phyloP scores from a whole-genome alignment of 2,329 filamentous ascomycete species.

The Hymenoscyphus infarciens region DNA sequence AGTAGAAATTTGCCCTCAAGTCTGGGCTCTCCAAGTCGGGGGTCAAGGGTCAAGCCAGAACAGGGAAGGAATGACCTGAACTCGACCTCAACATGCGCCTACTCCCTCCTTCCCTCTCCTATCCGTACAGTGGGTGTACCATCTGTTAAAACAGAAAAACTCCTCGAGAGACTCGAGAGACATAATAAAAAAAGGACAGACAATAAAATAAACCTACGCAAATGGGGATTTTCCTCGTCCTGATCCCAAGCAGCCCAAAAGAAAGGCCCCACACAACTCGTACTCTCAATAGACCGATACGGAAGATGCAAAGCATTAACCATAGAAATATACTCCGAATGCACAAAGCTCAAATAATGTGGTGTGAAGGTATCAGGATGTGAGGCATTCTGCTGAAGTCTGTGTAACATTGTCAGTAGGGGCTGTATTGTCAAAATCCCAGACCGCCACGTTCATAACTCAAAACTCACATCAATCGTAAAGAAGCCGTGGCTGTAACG shows the following conservation, averaged over 20 bases:
- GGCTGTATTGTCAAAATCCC: neutral
- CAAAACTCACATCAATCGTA: slow-evolving; percentile 25
- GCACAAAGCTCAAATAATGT: slow-evolving; percentile 50
- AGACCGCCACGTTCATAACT: neutral
- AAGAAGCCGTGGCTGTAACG: slow-evolving; percentile 3
- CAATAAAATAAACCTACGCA: slow-evolving; percentile 45
- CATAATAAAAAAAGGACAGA: neutral
- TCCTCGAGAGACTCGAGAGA: too few species aligned
- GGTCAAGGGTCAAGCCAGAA: too few species aligned
- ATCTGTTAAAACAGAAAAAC: too few species aligned
- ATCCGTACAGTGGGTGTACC: too few species aligned
- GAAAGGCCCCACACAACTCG: slow-evolving; percentile 57
- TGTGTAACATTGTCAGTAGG: slow-evolving; percentile 4
- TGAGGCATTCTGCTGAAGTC: slow-evolving; percentile 41
- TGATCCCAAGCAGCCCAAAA: slow-evolving; percentile 58
- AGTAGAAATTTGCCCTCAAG: too few species aligned
- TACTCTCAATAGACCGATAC: slow-evolving; percentile 55
- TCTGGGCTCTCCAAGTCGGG: too few species aligned
- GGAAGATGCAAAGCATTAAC: slow-evolving; percentile 52
- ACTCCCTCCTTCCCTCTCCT: too few species aligned
- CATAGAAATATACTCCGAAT: slow-evolving; percentile 53
- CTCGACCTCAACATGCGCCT: too few species aligned
- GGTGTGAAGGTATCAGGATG: slow-evolving; percentile 57
- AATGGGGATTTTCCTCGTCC: slow-evolving; percentile 52
- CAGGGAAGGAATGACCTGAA: too few species aligned